Percentiles rank a stretch among this genome's conserved stretches.
These are phyloP conservation scores for Polygonum maritimum DNA, from an alignment of 148 eudicot species.

Conservation along the genomic window DNA sequence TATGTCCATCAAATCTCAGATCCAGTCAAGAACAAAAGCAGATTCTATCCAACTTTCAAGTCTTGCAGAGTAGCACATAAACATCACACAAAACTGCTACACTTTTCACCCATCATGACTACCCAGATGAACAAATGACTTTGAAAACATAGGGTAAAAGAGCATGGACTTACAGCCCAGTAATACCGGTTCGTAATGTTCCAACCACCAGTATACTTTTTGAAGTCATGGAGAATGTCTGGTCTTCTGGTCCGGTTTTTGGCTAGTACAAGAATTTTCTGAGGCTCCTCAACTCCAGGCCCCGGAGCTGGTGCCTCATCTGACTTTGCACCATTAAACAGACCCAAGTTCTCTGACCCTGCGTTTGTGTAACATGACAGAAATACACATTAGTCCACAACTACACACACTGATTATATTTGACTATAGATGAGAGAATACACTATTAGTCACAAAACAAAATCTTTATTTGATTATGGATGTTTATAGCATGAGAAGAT, in stretches of 20 bases:
- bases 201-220: conserved; percentile 86
- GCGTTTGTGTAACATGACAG: conserved; percentile 3
- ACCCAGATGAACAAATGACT: neutral
- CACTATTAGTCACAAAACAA: neutral
- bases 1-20: neutral
- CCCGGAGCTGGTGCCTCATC: conserved; percentile 53
- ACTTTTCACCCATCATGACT: neutral
- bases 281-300: conserved; percentile 27
- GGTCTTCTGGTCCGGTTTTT: conserved; percentile 69
- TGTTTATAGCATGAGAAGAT: neutral
- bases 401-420: neutral
- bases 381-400: conserved; percentile 16
- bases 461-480: neutral
- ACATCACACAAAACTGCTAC: neutral
- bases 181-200: conserved; percentile 75
- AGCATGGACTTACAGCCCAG: conserved; percentile 74
- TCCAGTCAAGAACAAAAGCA: neutral
- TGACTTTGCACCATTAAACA: conserved; percentile 41
- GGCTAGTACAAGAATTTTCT: conserved; percentile 62
- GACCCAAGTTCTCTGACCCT: conserved; percentile 57
- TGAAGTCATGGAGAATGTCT: conserved; percentile 60
- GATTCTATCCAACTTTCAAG: neutral
- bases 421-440: neutral
- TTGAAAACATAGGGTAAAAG: neutral
- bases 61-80: neutral